Conservation (phyloP, 805 yeast species). For the Candida corydali region DNA sequence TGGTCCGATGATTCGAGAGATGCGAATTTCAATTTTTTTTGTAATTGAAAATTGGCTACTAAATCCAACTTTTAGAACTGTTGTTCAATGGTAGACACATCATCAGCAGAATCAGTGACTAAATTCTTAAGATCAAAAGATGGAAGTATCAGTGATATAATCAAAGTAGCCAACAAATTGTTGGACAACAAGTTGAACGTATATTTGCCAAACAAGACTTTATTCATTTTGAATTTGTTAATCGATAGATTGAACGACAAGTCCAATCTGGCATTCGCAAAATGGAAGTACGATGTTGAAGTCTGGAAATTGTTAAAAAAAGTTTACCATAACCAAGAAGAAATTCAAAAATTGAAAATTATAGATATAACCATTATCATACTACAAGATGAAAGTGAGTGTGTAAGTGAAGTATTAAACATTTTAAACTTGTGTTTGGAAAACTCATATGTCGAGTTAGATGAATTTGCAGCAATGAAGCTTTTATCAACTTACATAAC, state of each 20-base stretch:
- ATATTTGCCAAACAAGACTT: constrained; percentile 51
- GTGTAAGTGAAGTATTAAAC: constrained; percentile 17
- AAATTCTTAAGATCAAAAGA: constrained; percentile 54
- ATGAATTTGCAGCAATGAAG: constrained; percentile 24
- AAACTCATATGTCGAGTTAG: constrained; percentile 27
- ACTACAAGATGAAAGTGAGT: constrained; percentile 8
- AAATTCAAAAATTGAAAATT: constrained; percentile 32
- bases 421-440: constrained; percentile 14
- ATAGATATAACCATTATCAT: constrained; percentile 27
- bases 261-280: constrained; percentile 22
- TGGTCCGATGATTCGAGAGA: too few relatives aligned
- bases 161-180: constrained; percentile 25
- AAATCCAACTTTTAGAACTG: background rate
- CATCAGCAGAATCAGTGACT: constrained; percentile 46
- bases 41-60: background rate
- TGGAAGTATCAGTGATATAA: constrained; percentile 40
- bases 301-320: constrained; percentile 50
- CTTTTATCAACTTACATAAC: constrained; percentile 20
- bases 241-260: constrained; percentile 59
- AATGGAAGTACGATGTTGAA: constrained; percentile 38
- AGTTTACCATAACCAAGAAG: constrained; percentile 31
- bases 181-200: constrained; percentile 30
- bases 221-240: constrained; percentile 55
- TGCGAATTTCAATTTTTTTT: constrained; percentile 2
- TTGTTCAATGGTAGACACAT: constrained; percentile 2